phyloP scores from a whole-genome alignment of 208 protist species.

The Spironucleus salmonicida region DNA sequence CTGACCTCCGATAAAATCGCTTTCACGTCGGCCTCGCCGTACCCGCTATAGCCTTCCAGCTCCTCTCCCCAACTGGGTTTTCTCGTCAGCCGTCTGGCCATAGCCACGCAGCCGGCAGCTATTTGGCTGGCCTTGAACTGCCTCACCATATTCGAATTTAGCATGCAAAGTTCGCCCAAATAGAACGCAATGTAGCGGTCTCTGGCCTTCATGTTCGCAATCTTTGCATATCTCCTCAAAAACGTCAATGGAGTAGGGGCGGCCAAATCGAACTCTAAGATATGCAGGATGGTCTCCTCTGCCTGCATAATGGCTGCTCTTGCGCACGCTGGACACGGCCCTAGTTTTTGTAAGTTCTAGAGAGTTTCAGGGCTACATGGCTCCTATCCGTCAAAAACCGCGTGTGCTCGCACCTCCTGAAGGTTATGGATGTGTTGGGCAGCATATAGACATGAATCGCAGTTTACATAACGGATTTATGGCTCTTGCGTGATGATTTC shows the following conservation, averaged over 20 bases:
- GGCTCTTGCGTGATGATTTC: not conserved
- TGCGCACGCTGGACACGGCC: not conserved
- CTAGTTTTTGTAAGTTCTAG: not conserved
- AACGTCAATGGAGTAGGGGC: slow-evolving; percentile 1
- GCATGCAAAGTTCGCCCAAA: not conserved
- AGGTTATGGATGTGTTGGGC: too few relatives aligned
- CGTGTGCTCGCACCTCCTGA: too few relatives aligned
- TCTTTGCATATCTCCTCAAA: slow-evolving; percentile 9
- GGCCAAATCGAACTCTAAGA: slow-evolving; percentile 1
- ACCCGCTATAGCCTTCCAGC: not conserved
- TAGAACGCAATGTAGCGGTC: slow-evolving; percentile 26
- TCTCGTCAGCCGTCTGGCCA: slow-evolving; percentile 5
- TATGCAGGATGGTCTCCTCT: slow-evolving; percentile 20
- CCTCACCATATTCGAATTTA: not conserved
- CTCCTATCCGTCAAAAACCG: too few relatives aligned
- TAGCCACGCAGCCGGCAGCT: slow-evolving; percentile 16
- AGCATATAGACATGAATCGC: not conserved
- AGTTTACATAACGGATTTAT: not conserved
- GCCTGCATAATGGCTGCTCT: slow-evolving; percentile 3
- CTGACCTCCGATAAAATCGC: not conserved
- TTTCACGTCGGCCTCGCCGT: slow-evolving; percentile 1
- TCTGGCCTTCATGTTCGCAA: slow-evolving; percentile 10
- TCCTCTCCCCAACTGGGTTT: slow-evolving; percentile 2
- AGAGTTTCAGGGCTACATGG: not conserved
- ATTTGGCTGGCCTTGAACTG: slow-evolving; percentile 2